Evolutionary conservation across 1,284 basidiomycete species (phyloP).

Genomic region (Cryptococcus sp.): DNA sequence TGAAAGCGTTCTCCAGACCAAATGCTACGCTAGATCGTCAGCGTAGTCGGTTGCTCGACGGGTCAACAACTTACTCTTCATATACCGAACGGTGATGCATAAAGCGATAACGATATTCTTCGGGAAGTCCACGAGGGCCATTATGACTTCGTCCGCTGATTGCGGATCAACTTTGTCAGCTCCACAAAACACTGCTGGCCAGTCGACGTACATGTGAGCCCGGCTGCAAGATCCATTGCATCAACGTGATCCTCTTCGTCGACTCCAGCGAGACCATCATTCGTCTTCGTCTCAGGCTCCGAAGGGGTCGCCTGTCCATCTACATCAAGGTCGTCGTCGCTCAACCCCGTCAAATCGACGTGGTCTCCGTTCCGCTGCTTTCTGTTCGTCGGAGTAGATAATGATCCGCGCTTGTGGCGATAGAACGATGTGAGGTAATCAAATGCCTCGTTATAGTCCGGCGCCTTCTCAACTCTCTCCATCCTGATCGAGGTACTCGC

Average conservation of each 20-base stretch:
- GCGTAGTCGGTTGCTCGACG: background rate
- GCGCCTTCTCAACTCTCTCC: constrained; percentile 64
- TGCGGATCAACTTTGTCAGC: constrained; percentile 3
- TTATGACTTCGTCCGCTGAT: constrained; percentile 40
- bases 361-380: constrained; percentile 5
- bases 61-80: constrained; percentile 55
- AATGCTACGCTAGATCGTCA: constrained; percentile 57
- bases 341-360: constrained; percentile 31
- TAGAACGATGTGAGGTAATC: constrained; percentile 73
- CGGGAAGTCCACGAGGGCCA: constrained; percentile 69
- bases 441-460: constrained; percentile 73
- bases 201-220: constrained; percentile 27
- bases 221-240: constrained; percentile 24
- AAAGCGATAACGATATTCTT: constrained; percentile 65
- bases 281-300: constrained; percentile 3
- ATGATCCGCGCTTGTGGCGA: constrained; percentile 15
- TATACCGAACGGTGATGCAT: constrained; percentile 73
- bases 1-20: constrained; percentile 71
- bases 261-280: constrained; percentile 7
- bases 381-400: constrained; percentile 51
- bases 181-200: background rate
- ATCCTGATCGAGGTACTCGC: constrained; percentile 56
- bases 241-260: constrained; percentile 2
- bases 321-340: constrained; percentile 18
- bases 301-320: constrained; percentile 8